Conservation (phyloP, 768 basidiomycete genomes). For the Lyophyllum semitale region DNA sequence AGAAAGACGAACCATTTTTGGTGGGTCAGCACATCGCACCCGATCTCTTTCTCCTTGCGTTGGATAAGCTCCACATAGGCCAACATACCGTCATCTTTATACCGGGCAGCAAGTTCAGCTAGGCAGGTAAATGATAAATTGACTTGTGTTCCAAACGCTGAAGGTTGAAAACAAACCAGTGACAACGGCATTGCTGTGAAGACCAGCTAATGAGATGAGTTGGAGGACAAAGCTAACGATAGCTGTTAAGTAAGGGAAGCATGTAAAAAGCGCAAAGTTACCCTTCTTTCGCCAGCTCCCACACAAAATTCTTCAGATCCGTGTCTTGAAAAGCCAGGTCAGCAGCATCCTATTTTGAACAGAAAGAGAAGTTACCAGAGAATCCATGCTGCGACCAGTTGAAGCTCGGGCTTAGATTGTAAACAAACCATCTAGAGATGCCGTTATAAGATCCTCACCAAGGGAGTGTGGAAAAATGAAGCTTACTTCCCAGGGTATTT, state of each 20-base stretch:
- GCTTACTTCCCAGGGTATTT: constrained; percentile 72
- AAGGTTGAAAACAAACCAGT: constrained; percentile 52
- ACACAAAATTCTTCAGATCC: constrained; percentile 82
- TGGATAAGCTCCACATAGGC: constrained; percentile 91
- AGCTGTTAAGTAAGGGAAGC: constrained; percentile 9
- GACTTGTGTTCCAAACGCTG: not conserved
- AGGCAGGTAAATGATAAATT: constrained; percentile 7
- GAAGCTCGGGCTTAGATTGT: constrained; percentile 93
- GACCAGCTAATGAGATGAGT: constrained; percentile 85
- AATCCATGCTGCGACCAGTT: constrained; percentile 90
- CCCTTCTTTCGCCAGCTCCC: constrained; percentile 91
- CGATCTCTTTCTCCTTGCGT: constrained; percentile 84
- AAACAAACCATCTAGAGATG: constrained; percentile 73
- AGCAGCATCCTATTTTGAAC: constrained; percentile 1
- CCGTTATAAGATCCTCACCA: not conserved
- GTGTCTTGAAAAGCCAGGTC: constrained; percentile 44
- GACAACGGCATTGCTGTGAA: constrained; percentile 80
- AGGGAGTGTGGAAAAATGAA: not conserved
- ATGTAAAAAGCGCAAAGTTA: constrained; percentile 26
- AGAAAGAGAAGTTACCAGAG: constrained; percentile 41
- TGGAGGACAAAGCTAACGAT: constrained; percentile 79
- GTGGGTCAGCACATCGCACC: constrained; percentile 89
- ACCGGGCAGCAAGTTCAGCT: constrained; percentile 81
- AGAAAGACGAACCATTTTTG: constrained; percentile 77
- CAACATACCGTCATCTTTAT: constrained; percentile 88